Evolutionary conservation across 2,329 filamentous ascomycete species (phyloP).

Genomic region (Neopestalotiopsis sp.): DNA sequence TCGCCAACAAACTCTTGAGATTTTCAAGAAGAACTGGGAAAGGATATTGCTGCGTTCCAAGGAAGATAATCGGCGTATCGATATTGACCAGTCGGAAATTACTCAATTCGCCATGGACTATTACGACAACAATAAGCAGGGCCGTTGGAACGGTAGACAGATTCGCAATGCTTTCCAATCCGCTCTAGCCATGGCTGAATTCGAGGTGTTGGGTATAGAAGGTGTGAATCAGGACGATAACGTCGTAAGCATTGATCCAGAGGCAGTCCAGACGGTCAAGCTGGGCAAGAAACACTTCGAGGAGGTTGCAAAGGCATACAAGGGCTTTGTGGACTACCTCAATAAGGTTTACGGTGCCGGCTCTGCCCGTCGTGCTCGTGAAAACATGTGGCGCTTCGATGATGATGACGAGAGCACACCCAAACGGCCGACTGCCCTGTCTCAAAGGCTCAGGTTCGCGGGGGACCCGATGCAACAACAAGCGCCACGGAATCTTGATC

Average conservation of each 20-base stretch:
- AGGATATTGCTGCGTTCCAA: not conserved
- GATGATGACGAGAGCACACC: no score
- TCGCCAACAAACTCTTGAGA: not conserved
- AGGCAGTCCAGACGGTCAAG: rapidly evolving
- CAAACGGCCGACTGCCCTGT: no score
- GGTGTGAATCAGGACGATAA: not conserved
- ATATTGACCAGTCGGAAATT: not conserved
- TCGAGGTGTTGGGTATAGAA: not conserved
- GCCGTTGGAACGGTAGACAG: slow-evolving; percentile 43
- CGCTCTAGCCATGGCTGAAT: slow-evolving; percentile 24
- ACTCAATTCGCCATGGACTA: not conserved
- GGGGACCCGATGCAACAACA: no score
- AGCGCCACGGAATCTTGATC: no score
- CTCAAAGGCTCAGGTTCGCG: no score
- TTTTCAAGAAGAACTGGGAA: slow-evolving; percentile 22
- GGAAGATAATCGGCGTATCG: not conserved
- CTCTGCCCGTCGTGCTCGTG: not conserved
- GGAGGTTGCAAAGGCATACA: not conserved
- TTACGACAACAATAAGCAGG: slow-evolving; percentile 4
- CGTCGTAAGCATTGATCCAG: not conserved
- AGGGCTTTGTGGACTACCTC: not conserved
- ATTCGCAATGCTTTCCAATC: slow-evolving; percentile 45
- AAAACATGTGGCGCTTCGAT: not conserved
- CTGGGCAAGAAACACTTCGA: not conserved
- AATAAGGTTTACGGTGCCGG: not conserved